Conservation (phyloP, 1,284 basidiomycete species). For the Cutaneotrichosporon sp. region DNA sequence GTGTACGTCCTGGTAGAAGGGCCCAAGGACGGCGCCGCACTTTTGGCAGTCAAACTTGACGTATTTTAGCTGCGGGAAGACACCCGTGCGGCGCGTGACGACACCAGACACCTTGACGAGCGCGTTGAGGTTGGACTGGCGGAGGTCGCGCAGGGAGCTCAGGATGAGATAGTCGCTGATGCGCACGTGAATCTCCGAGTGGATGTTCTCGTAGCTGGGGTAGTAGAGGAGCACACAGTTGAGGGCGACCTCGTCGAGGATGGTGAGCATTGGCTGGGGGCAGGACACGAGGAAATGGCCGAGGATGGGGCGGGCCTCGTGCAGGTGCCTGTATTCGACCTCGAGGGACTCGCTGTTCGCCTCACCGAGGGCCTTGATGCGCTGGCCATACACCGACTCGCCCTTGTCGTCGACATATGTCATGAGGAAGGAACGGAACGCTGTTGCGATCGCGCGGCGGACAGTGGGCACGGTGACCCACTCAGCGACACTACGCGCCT, state of each 20-base stretch:
- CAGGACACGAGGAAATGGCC: conserved; percentile 97
- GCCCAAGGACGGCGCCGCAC: conserved; percentile 85
- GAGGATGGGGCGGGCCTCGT: conserved; percentile 83
- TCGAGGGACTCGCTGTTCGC: conserved; percentile 96
- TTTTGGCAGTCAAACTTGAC: conserved; percentile 97
- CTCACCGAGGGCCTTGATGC: conserved; percentile 91
- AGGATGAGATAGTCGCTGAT: conserved; percentile 89
- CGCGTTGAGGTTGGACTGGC: conserved; percentile 86
- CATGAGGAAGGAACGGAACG: conserved; percentile 93
- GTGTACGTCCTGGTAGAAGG: conserved; percentile 95
- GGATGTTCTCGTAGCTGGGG: conserved; percentile 92
- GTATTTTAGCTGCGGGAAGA: conserved; percentile 98
- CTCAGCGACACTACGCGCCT: conserved; percentile 91
- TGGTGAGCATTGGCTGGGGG: conserved; percentile 82
- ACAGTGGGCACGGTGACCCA: conserved; percentile 95
- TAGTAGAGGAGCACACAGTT: conserved; percentile 93
- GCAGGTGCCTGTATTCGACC: conserved; percentile 89
- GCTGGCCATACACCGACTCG: conserved; percentile 86
- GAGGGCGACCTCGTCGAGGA: conserved; percentile 94
- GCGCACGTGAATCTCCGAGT: conserved; percentile 95
- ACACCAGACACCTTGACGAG: conserved; percentile 94
- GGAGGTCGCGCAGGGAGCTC: conserved; percentile 84
- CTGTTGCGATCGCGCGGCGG: conserved; percentile 78
- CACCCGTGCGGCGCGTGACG: conserved; percentile 91
- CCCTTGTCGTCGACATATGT: conserved; percentile 90